Evolutionary conservation across 768 basidiomycete genomes (phyloP).

Genomic region (Russula emetica): DNA sequence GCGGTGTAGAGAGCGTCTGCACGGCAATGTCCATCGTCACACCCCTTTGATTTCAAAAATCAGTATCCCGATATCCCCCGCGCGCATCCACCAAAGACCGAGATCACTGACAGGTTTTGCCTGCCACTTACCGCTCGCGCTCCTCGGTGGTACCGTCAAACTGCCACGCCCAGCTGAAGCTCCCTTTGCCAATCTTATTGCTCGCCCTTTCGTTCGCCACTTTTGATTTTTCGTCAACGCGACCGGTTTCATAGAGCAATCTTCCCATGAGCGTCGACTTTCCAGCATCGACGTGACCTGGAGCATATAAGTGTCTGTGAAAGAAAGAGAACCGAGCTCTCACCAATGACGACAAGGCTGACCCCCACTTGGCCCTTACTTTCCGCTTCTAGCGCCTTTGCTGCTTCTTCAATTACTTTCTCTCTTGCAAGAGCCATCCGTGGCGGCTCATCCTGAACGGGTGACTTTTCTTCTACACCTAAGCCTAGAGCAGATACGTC

Average conservation of each 20-base stretch:
- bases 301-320: constrained; percentile 6
- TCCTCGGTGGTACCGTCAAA: constrained; percentile 92
- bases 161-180: constrained; percentile 98
- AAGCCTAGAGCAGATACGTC: constrained; percentile 77
- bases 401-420: constrained; percentile 81
- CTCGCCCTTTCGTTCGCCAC: constrained; percentile 86
- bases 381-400: constrained; percentile 44
- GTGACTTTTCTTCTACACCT: constrained; percentile 42
- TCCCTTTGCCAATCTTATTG: constrained; percentile 84
- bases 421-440: constrained; percentile 67
- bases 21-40: constrained; percentile 97
- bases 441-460: constrained; percentile 49
- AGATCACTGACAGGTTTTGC: not conserved
- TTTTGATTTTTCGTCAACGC: constrained; percentile 79
- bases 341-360: constrained; percentile 91
- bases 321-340: constrained; percentile 1
- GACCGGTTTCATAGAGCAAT: constrained; percentile 86
- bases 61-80: constrained; percentile 1
- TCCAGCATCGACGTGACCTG: constrained; percentile 98
- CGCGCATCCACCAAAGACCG: not conserved
- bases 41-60: constrained; percentile 58
- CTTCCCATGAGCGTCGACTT: constrained; percentile 98
- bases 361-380: constrained; percentile 61
- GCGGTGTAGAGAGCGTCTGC: constrained; percentile 67
- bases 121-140: constrained; percentile 64